Base-by-base conservation (phyloP, 257 asterid species). In the Fraxinus cuspidata region DNA sequence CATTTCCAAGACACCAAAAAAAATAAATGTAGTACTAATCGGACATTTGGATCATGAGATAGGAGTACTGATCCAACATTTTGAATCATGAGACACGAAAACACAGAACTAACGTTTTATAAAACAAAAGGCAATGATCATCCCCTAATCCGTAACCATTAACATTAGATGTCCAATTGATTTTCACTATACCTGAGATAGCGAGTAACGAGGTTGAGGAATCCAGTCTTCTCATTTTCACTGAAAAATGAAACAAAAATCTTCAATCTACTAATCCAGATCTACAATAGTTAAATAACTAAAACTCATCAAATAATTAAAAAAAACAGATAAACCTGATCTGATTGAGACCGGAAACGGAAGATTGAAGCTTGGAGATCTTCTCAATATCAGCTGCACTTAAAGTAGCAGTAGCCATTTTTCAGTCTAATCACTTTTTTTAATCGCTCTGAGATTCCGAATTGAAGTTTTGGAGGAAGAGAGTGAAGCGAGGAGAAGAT, bases 381-480 rank as follows among this genome's bases (percentile, higher is more conserved):
- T 60, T 60, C 68, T 60, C 68, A 3, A 34, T 60, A 21, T 60
- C 68, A 60, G 68, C 68, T 7, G 68, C 18, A 60, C 68, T 60
- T 21, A 60, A 25, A 60, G 68, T 60, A 7, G 68, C 68, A 60
- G 68, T 60, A 10, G 68, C 68, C 68, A 60, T 60, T 60, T 60
- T 25, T 60, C 6, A 60, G 28, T 56, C 21, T 56, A 53, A 18
- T 53, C 27, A 23, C 68, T 21, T 21, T 4, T 60, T 60, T 25
- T 25, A 6, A 23, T 60, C 8, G 8, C 7, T 23, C 31, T 60
- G 68, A 60, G 32, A 60, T 60, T 25, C 32, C 32, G 13, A 60
- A 60, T 60, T 60, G 25, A 60, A 60, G 32, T 4, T 9, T 60
- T 60, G 4, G 28, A 23, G 31, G 68, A 9, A 60, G 68, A 8